Evolutionary conservation across 257 asterid genomes (phyloP).

Genomic region (Euphrasia confusa): DNA sequence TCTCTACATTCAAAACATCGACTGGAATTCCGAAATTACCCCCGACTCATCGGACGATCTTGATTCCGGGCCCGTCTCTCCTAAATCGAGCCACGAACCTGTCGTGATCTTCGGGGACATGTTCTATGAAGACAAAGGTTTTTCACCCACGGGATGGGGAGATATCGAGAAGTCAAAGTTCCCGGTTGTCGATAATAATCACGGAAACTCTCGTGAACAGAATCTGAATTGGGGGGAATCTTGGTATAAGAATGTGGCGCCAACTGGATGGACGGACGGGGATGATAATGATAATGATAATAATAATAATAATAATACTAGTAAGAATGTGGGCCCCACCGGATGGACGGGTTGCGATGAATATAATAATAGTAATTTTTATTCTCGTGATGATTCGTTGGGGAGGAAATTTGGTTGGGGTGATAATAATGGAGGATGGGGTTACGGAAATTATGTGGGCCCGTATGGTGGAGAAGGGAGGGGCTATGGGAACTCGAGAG

Average conservation of each 20-base stretch:
- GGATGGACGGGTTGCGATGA: constrained; percentile 29
- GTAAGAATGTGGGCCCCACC: not conserved
- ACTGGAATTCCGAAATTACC: constrained; percentile 48
- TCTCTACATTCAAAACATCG: constrained; percentile 46
- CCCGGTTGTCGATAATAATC: not conserved
- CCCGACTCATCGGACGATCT: constrained; percentile 30
- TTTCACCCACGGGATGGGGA: constrained; percentile 57
- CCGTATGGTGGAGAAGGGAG: constrained; percentile 13
- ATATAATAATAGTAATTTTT: not conserved
- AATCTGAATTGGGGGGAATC: constrained; percentile 11
- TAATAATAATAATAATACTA: too few relatives aligned
- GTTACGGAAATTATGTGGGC: not conserved
- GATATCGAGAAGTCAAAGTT: constrained; percentile 25
- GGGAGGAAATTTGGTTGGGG: too few relatives aligned
- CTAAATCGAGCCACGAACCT: constrained; percentile 20
- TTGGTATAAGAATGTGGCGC: not conserved
- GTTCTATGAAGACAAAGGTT: constrained; percentile 24
- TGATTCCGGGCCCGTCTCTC: constrained; percentile 24
- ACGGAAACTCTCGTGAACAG: not conserved
- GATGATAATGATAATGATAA: too few relatives aligned
- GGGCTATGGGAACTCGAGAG: constrained; percentile 9
- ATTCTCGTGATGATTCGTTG: not conserved
- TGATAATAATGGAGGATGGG: constrained; percentile 19
- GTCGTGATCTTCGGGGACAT: constrained; percentile 42
- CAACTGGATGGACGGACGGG: constrained; percentile 29